phyloP scores from a whole-genome alignment of 768 basidiomycete species.

The Filobasidium floriforme region DNA sequence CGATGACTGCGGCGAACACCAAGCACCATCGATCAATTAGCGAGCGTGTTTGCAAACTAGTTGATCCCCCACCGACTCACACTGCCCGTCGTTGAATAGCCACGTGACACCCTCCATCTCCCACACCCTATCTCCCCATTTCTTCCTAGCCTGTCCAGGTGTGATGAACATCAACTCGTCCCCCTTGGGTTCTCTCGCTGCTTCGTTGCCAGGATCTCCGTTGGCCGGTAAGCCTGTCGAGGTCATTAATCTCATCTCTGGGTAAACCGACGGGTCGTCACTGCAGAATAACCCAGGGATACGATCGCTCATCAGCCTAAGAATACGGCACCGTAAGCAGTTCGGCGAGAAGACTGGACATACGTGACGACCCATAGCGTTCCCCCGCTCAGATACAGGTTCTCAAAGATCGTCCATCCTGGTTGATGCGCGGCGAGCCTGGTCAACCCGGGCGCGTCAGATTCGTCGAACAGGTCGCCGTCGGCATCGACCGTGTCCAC shows the following conservation, averaged over 20 bases:
- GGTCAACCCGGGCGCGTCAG: conserved; percentile 22
- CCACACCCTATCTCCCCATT: conserved; percentile 63
- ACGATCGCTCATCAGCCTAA: background rate
- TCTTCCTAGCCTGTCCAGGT: conserved; percentile 54
- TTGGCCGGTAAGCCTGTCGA: conserved; percentile 59
- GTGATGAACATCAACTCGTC: conserved; percentile 59
- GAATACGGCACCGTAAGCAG: background rate
- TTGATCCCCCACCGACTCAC: conserved; percentile 48
- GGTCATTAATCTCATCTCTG: conserved; percentile 53
- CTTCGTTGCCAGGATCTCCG: conserved; percentile 60
- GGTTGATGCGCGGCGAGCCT: conserved; percentile 32
- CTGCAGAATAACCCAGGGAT: conserved; percentile 14
- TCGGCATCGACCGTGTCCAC: conserved; percentile 21
- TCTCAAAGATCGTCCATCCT: conserved; percentile 42
- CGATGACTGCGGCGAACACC: conserved; percentile 49
- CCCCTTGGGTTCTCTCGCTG: conserved; percentile 59
- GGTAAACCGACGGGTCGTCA: conserved; percentile 31
- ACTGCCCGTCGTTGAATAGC: conserved; percentile 44
- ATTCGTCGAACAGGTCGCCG: conserved; percentile 8
- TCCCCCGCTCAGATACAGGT: conserved; percentile 39
- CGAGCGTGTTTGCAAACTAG: too few species aligned
- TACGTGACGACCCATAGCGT: conserved; percentile 41
- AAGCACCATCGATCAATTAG: too few species aligned
- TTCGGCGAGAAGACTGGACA: background rate
- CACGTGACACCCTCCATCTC: conserved; percentile 63